A percentile compares a stretch with the other conserved stretches of the same genome.
These are phyloP conservation scores for Saposhnikovia divaricata DNA, from an alignment of 129 eudicot genomes.

Conservation along the genomic window DNA sequence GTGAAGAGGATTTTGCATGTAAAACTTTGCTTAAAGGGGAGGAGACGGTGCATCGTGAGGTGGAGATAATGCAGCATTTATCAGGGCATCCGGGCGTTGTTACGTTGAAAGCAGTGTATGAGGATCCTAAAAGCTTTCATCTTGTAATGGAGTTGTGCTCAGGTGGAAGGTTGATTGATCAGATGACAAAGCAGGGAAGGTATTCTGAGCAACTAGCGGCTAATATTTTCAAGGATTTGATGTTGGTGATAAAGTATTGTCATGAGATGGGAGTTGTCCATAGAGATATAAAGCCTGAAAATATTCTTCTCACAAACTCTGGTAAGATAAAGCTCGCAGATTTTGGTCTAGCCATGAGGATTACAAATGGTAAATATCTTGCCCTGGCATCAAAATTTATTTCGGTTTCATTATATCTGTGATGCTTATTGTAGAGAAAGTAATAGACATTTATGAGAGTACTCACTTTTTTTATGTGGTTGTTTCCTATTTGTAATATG, in stretches of 20 bases:
- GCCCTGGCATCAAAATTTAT: not conserved
- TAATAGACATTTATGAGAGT: not conserved
- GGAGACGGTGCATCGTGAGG: constrained; percentile 42
- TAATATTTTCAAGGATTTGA: constrained; percentile 29
- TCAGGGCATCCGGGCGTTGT: constrained; percentile 43
- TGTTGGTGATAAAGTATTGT: constrained; percentile 38
- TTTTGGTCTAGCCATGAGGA: constrained; percentile 54
- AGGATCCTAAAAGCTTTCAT: constrained; percentile 28
- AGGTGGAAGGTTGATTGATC: constrained; percentile 39
- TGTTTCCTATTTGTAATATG: not conserved
- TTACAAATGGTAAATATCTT: constrained; percentile 27
- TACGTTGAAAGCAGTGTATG: constrained; percentile 33
- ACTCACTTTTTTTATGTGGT: not conserved
- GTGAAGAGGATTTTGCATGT: constrained; percentile 35
- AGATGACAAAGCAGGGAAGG: constrained; percentile 27
- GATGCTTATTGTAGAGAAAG: not conserved
- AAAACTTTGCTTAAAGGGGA: constrained; percentile 33
- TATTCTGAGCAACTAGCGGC: constrained; percentile 33
- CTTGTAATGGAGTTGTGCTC: constrained; percentile 44
- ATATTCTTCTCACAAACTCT: constrained; percentile 30
- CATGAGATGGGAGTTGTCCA: constrained; percentile 50
- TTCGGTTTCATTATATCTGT: not conserved
- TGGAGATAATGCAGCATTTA: constrained; percentile 46
- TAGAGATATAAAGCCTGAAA: constrained; percentile 43
- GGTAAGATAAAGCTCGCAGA: constrained; percentile 47